Evolutionary conservation across 2,329 filamentous ascomycete genomes (phyloP).

Genomic region (Pseudocercospora cruenta): DNA sequence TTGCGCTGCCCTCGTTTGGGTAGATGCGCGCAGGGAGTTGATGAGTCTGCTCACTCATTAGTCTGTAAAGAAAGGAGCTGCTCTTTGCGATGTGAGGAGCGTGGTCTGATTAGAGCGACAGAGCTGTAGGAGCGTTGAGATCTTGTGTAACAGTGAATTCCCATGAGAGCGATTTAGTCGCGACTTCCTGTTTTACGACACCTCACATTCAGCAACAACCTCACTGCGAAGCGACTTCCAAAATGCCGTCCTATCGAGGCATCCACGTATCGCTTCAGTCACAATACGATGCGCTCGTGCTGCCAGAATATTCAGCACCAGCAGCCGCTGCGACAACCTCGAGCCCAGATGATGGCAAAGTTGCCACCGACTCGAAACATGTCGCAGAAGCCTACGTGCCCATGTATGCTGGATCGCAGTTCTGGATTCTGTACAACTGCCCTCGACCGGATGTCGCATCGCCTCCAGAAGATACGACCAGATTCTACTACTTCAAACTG

Average conservation of each 20-base stretch:
- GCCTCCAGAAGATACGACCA: constrained; percentile 3
- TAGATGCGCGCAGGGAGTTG: not conserved
- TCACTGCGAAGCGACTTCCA: not conserved
- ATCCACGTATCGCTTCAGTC: constrained; percentile 47
- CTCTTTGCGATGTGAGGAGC: not conserved
- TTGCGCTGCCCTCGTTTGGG: not conserved
- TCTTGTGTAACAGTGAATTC: not conserved
- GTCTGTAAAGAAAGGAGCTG: not conserved
- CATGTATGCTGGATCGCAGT: constrained; percentile 32
- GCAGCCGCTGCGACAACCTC: constrained; percentile 6
- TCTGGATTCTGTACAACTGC: constrained; percentile 49
- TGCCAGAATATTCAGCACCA: constrained; percentile 45
- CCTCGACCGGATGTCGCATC: constrained; percentile 21
- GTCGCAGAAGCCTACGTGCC: constrained; percentile 24
- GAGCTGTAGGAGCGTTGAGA: not conserved
- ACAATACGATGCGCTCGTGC: constrained; percentile 44
- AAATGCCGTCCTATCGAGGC: constrained; percentile 42
- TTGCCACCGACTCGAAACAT: not conserved
- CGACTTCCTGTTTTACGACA: constrained; percentile 5
- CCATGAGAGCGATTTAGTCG: not conserved
- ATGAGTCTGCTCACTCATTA: no score
- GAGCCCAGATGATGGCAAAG: constrained; percentile 19
- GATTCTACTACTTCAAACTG: constrained; percentile 52
- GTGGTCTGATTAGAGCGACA: not conserved
- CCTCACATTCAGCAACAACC: not conserved